Base-by-base conservation (phyloP, 139 green algal species). In the Chlorella ohadii region DNA sequence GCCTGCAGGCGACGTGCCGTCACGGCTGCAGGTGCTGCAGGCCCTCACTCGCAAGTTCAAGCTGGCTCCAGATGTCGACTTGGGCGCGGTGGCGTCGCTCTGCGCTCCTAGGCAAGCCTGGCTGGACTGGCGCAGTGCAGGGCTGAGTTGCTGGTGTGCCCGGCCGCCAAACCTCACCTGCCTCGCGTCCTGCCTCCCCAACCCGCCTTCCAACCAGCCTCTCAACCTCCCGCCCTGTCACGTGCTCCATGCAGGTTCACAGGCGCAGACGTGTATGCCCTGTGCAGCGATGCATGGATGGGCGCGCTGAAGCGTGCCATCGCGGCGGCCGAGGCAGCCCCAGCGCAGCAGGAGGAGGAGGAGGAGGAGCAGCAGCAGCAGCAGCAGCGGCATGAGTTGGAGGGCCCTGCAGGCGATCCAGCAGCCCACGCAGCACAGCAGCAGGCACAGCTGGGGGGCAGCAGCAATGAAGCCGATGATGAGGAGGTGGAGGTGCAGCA, bases 221-320 rank as follows among this genome's bases (percentile, higher is more conserved):
- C 44, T 9, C 9, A 9, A 51, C 70, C 39, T 39, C 12, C 51
- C 51, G 51, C 39, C 39, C 27, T 38, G 23, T 55, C 19, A 17
- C 47, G 34, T 25, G 33, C 65, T 70, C 89, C 92, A 0, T 28
- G 74, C 13, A 92, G 86, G 33, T 91, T 96, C 75, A 98, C 91
- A 0, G 97, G 97, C 4, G 97, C 97, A 0, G 97, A 99, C 89
- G 72, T 99, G 86, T 99, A 99, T 86, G 97, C 93, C 0, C 90
- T 99, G 36, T 96, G 90, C 80, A 92, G 94, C 44, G 97, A 98
- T 78, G 96, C 97, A 0, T 99, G 97, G 97, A 96, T 96, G 91
- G 28, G 65, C 15, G 93, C 91, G 9, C 83, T 97, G 38, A 92
- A 93, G 74, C 87, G 91, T 4, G 72, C 72, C 31, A 89, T 94